Base-by-base conservation (phyloP, 1,284 basidiomycete species). In the Trichosporon sp. region DNA sequence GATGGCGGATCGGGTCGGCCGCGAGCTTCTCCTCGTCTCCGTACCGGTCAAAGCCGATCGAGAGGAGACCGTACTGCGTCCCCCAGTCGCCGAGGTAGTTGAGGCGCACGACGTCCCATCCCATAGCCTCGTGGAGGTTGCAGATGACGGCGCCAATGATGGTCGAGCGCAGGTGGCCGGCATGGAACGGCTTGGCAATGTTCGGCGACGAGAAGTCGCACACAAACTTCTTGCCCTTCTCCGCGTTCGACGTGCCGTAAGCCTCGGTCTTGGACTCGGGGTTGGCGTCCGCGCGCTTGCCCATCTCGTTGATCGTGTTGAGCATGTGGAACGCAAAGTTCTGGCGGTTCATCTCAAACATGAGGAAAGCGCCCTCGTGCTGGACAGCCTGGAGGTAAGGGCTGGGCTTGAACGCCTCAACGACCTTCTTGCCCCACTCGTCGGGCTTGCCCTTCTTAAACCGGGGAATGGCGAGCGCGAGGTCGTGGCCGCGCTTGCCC, bases 171-270 rank as follows among this genome's bases (percentile, higher is more conserved):
- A 99, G 82, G 80, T 99, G 95, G 16, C 96, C 96, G 63, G 97
- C 95, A 75, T 99, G 95, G 86, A 99, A 99, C 5, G 91, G 91
- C 80, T 99, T 99, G 37, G 96, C 95, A 75, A 99, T 98, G 80
- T 99, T 99, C 19, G 95, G 95, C 4, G 91, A 92, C 0, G 93
- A 96, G 81, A 95, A 99, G 79, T 99, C 85, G 69, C 54, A 46
- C n/a, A 78, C 65, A 67, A 80, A 65, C 70, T 75, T 74, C 81
- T 95, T 93, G 46, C 92, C 91, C 59, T 84, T 82, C 4, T 90
- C 92, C n/a, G 84, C 84, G 14, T 83, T 81, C 76, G 90, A 91
- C 2, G 85, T 85, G 19, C 92, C 92, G 72, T 91, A 94, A 1
- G 83, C 84, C 37, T 83, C 78, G 74, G 91, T 76, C 25, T 69